A percentile compares a stretch with the other conserved stretches of the same genome.
phyloP scores from a whole-genome alignment of 306 rosid genomes.

The Vigna unguiculata region DNA sequence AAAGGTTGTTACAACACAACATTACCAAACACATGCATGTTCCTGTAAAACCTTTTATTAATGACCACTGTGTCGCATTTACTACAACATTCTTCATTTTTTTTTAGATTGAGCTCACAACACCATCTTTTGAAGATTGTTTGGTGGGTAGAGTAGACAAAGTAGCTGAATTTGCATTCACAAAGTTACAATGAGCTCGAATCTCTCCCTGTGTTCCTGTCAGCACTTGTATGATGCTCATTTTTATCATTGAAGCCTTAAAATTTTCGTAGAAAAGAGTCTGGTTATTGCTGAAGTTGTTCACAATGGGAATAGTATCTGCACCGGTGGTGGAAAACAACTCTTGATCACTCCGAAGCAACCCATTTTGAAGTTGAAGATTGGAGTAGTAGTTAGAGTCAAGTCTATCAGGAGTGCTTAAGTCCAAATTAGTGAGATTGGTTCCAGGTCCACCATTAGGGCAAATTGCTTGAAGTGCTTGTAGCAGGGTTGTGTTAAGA shows the following conservation, averaged over 20 bases:
- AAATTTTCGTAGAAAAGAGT: constrained; percentile 44
- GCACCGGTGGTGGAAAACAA: constrained; percentile 51
- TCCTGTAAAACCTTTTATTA: constrained; percentile 6
- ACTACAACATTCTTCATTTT: neutral
- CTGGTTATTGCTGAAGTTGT: constrained; percentile 39
- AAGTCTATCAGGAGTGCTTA: constrained; percentile 49
- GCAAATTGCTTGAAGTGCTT: constrained; percentile 36
- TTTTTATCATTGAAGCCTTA: constrained; percentile 51
- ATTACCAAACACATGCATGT: neutral
- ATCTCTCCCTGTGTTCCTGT: constrained; percentile 54
- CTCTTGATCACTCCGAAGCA: constrained; percentile 55
- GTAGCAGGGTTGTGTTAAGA: constrained; percentile 41
- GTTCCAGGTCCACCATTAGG: constrained; percentile 50
- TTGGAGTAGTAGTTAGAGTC: constrained; percentile 52
- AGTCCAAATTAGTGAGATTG: constrained; percentile 47
- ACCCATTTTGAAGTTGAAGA: constrained; percentile 44
- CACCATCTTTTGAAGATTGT: constrained; percentile 20
- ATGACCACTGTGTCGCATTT: neutral
- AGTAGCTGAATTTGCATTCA: constrained; percentile 43
- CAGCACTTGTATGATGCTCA: constrained; percentile 51
- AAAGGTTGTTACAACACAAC: neutral
- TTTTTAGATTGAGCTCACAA: constrained; percentile 38
- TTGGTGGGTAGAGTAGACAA: constrained; percentile 12
- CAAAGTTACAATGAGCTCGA: constrained; percentile 47
- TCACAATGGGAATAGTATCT: constrained; percentile 49